Conservation (phyloP, 2,329 filamentous ascomycete genomes). For the Penicillium concentricum region DNA sequence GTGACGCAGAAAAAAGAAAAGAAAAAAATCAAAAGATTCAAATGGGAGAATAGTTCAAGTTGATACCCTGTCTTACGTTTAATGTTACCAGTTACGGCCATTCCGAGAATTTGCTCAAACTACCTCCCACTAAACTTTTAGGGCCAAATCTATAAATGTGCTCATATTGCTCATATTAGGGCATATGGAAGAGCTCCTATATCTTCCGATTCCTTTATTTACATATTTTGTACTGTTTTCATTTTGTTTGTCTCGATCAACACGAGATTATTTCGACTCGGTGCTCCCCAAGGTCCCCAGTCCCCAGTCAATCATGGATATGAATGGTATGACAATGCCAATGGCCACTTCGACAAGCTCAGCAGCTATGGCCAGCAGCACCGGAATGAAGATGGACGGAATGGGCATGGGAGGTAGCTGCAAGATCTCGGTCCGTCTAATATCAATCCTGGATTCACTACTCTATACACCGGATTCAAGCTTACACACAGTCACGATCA, state of each 20-base stretch:
- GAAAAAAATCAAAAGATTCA: background rate
- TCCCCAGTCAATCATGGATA: background rate
- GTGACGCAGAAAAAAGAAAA: slow-evolving; percentile 4
- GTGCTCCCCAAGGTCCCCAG: background rate
- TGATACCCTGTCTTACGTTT: slow-evolving; percentile 9
- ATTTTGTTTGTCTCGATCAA: background rate
- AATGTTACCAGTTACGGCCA: background rate
- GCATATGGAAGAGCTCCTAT: background rate
- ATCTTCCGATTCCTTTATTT: background rate
- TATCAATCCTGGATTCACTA: background rate
- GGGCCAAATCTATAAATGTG: slow-evolving; percentile 1
- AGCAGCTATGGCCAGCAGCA: background rate
- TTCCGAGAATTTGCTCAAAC: slow-evolving; percentile 8
- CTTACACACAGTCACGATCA: background rate
- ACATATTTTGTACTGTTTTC: background rate
- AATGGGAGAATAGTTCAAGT: background rate
- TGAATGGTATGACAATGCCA: slow-evolving; percentile 3
- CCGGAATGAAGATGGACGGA: background rate
- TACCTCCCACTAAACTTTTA: background rate
- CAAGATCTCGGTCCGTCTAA: slow-evolving; percentile 4
- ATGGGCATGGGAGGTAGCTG: background rate
- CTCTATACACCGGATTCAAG: background rate
- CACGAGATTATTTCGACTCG: background rate
- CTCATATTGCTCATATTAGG: background rate
- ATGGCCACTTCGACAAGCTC: background rate